A percentile compares a stretch with the other conserved stretches of the same genome.
Evolutionary conservation across 495 filamentous ascomycete genomes (phyloP).

Genomic region (Trypethelium eluteriae): DNA sequence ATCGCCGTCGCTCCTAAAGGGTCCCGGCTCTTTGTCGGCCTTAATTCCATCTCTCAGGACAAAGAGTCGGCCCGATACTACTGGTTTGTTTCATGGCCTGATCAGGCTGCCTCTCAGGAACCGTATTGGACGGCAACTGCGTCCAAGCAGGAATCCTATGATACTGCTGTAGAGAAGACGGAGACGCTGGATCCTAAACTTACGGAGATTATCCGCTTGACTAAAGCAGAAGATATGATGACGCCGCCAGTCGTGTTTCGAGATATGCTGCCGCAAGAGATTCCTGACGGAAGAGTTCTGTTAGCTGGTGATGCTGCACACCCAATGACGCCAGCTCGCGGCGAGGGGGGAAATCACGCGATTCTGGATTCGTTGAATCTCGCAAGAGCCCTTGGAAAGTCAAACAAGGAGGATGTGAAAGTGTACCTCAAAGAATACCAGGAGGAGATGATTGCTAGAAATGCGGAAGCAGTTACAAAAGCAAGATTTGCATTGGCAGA

Average conservation of each 20-base stretch:
- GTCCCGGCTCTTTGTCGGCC: not conserved
- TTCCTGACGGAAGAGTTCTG: conserved; percentile 17
- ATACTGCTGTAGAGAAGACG: conserved; percentile 10
- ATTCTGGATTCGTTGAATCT: conserved; percentile 40
- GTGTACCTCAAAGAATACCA: not conserved
- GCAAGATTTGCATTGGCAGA: not conserved
- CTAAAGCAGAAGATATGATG: not conserved
- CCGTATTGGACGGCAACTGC: not conserved
- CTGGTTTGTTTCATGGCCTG: not conserved
- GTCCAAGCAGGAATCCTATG: conserved; percentile 4
- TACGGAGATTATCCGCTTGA: not conserved
- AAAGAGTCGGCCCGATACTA: not conserved
- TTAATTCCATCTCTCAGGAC: not conserved
- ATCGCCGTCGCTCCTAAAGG: not conserved
- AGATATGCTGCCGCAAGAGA: not conserved
- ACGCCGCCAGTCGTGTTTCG: not conserved
- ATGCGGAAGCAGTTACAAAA: not conserved
- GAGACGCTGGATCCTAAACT: not conserved
- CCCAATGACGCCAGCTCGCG: conserved; percentile 33
- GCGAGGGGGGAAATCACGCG: conserved; percentile 55
- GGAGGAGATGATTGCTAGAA: not conserved
- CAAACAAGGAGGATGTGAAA: not conserved
- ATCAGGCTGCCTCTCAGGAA: not conserved
- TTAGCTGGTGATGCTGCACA: conserved; percentile 24
- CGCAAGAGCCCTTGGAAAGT: conserved; percentile 1